Evolutionary conservation across 2,329 filamentous ascomycete genomes (phyloP).

Genomic region (Cladosporium velox): DNA sequence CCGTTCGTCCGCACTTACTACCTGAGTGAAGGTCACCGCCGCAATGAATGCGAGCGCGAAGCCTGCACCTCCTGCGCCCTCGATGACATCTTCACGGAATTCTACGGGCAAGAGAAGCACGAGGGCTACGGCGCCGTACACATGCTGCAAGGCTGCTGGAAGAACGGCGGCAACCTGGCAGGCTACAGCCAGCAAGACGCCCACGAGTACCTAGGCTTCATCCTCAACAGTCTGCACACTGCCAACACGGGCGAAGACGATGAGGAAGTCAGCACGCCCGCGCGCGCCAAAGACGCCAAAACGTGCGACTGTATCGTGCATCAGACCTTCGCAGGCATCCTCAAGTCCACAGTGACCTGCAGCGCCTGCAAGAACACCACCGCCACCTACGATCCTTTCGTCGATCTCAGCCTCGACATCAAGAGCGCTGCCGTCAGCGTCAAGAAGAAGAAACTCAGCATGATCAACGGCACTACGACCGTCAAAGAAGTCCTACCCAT

Average conservation of each 20-base stretch:
- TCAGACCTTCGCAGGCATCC: slow-evolving; percentile 89
- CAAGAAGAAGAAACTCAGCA: slow-evolving; percentile 61
- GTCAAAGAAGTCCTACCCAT: slow-evolving; percentile 39
- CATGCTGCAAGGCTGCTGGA: slow-evolving; percentile 87
- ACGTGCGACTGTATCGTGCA: slow-evolving; percentile 88
- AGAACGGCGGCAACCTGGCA: slow-evolving; percentile 67
- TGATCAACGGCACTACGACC: slow-evolving; percentile 45
- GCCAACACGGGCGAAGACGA: slow-evolving; percentile 61
- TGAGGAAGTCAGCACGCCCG: slow-evolving; percentile 50
- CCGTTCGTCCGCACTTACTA: slow-evolving; percentile 90
- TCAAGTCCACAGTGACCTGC: slow-evolving; percentile 88
- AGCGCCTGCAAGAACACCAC: slow-evolving; percentile 82
- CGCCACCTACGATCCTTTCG: slow-evolving; percentile 81
- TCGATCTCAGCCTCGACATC: slow-evolving; percentile 87
- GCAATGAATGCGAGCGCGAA: slow-evolving; percentile 66
- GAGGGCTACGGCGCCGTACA: slow-evolving; percentile 90
- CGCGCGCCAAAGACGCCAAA: slow-evolving; percentile 31
- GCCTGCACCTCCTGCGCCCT: slow-evolving; percentile 63
- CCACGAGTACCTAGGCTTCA: slow-evolving; percentile 95
- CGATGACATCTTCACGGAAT: slow-evolving; percentile 64
- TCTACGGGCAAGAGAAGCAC: slow-evolving; percentile 71
- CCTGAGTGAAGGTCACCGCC: slow-evolving; percentile 84
- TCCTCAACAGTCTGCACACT: slow-evolving; percentile 84
- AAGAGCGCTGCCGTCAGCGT: slow-evolving; percentile 59
- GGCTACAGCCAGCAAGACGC: slow-evolving; percentile 96